A percentile compares a stretch with the other conserved stretches of the same genome.
These are phyloP conservation scores for Pisolithus thermaeus DNA, from an alignment of 1,284 basidiomycete genomes.

Conservation along the genomic window DNA sequence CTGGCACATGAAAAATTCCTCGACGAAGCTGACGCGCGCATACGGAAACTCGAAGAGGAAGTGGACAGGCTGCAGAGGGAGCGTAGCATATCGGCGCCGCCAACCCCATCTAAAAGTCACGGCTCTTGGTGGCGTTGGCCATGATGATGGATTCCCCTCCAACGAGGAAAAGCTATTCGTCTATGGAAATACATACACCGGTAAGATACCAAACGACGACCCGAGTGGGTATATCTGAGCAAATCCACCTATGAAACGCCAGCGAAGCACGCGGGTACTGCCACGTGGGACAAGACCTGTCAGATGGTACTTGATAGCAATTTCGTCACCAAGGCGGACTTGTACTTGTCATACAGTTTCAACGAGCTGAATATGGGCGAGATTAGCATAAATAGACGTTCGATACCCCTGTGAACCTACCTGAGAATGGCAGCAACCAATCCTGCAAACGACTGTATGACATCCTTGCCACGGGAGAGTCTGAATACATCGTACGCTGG, in stretches of 20 bases:
- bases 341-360: slow-evolving; percentile 68
- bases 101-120: slow-evolving; percentile 1
- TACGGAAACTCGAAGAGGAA: slow-evolving; percentile 54
- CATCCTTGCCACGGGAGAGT: slow-evolving; percentile 52
- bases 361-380: slow-evolving; percentile 40
- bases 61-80: slow-evolving; percentile 36
- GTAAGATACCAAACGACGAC: not conserved
- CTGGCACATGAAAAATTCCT: slow-evolving; percentile 68
- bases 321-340: slow-evolving; percentile 50
- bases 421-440: slow-evolving; percentile 65
- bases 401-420: slow-evolving; percentile 33
- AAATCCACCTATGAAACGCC: not conserved
- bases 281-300: slow-evolving; percentile 3
- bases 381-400: slow-evolving; percentile 6
- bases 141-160: not conserved
- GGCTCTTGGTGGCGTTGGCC: slow-evolving; percentile 16
- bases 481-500: slow-evolving; percentile 53
- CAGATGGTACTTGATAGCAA: slow-evolving; percentile 17
- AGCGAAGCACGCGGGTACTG: not conserved
- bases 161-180: not conserved
- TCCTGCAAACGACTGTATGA: slow-evolving; percentile 62
- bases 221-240: not conserved
- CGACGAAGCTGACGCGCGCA: slow-evolving; percentile 48
- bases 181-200: not conserved
- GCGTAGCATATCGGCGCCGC: slow-evolving; percentile 1